Evolutionary conservation across 345 rosid species (phyloP).

Genomic region (Lepidium didymum): DNA sequence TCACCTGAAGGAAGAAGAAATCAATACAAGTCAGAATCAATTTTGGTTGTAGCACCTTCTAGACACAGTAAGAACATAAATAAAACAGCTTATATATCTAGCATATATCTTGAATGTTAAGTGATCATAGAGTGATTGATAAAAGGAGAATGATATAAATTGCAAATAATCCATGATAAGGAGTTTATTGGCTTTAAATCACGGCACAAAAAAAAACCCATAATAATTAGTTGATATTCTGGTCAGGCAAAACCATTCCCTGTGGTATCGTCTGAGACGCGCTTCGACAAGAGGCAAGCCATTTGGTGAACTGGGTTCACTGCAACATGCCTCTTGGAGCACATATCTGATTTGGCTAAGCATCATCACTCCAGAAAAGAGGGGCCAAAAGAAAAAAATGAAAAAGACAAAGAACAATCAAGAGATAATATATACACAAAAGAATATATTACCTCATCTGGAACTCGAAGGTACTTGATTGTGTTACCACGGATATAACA

Average conservation of each 20-base stretch:
- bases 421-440: not conserved
- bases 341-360: constrained; percentile 34
- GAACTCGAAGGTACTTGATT: constrained; percentile 96
- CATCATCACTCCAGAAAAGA: constrained; percentile 29
- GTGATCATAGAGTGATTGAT: not conserved
- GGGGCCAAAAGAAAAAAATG: not conserved
- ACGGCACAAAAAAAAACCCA: too few species aligned
- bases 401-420: not conserved
- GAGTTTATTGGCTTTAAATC: not conserved
- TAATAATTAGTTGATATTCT: too few species aligned
- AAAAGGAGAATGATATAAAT: not conserved
- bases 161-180: not conserved
- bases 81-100: not conserved
- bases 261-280: constrained; percentile 25
- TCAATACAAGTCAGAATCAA: not conserved
- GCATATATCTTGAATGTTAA: not conserved
- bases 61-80: not conserved
- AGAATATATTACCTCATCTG: constrained; percentile 67
- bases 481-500: constrained; percentile 99
- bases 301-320: not conserved
- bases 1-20: constrained; percentile 16
- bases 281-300: constrained; percentile 23
- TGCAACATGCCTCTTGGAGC: constrained; percentile 18
- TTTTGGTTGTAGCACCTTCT: not conserved
- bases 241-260: constrained; percentile 35